phyloP scores from a whole-genome alignment of 371 early-diverging fungal species.

The Vittaforma corneae region DNA sequence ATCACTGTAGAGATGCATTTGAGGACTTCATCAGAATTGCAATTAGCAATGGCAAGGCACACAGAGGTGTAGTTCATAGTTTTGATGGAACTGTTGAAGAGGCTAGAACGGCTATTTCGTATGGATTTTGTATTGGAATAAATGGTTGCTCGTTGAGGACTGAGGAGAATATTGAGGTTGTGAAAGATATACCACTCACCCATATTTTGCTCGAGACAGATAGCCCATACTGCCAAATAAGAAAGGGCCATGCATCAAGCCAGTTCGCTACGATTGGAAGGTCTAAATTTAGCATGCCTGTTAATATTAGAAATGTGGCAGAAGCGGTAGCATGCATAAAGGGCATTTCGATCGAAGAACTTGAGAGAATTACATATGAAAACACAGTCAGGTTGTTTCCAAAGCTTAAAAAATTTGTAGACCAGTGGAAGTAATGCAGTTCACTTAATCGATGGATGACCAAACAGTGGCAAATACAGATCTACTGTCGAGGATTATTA shows the following conservation, averaged over 20 bases:
- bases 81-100: slow-evolving; percentile 74
- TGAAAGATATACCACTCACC: slow-evolving; percentile 69
- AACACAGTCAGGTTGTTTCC: slow-evolving; percentile 44
- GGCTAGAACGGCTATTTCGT: slow-evolving; percentile 62
- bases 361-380: slow-evolving; percentile 1
- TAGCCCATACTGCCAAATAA: slow-evolving; percentile 70
- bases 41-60: slow-evolving; percentile 24
- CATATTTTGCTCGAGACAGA: slow-evolving; percentile 78
- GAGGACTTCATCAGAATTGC: slow-evolving; percentile 58
- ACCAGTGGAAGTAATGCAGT: too few relatives aligned
- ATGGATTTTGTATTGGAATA: slow-evolving; percentile 80
- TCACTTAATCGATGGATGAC: too few relatives aligned
- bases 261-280: slow-evolving; percentile 58
- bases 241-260: slow-evolving; percentile 69
- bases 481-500: too few relatives aligned
- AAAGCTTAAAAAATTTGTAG: not conserved
- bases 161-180: slow-evolving; percentile 67
- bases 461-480: too few relatives aligned
- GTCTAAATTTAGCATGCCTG: slow-evolving; percentile 53
- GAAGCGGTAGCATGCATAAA: slow-evolving; percentile 52
- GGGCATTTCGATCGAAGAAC: slow-evolving; percentile 20
- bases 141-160: slow-evolving; percentile 89
- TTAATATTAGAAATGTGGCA: slow-evolving; percentile 40
- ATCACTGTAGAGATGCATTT: slow-evolving; percentile 60
- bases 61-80: slow-evolving; percentile 77